Conservation (phyloP, 306 rosid genomes). For the Dalbergia cultrata region DNA sequence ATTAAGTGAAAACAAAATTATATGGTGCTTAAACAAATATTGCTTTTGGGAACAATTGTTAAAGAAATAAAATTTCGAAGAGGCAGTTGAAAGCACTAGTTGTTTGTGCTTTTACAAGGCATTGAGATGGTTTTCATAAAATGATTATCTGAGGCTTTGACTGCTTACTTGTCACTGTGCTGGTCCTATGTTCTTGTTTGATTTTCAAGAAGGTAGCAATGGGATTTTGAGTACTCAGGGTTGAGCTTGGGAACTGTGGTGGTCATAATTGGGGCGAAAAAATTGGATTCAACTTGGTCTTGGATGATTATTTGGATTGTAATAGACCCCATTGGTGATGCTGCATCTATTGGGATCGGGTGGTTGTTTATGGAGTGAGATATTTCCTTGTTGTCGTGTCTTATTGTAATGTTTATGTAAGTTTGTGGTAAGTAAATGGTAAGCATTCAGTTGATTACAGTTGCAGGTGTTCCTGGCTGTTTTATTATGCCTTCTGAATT, state of each 20-base stretch:
- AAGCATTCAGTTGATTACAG: no score
- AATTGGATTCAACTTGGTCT: conserved; percentile 2
- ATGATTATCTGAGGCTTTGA: not conserved
- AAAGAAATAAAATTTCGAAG: not conserved
- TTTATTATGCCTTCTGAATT: no score
- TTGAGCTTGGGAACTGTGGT: not conserved
- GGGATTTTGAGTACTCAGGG: not conserved
- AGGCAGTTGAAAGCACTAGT: not conserved
- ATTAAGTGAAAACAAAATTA: no score
- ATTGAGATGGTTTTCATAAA: not conserved
- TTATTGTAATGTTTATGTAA: no score
- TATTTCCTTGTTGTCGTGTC: no score
- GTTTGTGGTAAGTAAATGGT: no score
- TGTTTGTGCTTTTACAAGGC: conserved; percentile 4
- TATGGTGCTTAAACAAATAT: no score
- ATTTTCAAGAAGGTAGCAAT: not conserved
- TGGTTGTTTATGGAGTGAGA: not conserved
- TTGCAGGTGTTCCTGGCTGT: no score
- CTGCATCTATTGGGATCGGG: conserved; percentile 6
- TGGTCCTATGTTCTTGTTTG: not conserved
- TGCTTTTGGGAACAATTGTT: no score
- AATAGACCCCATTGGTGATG: not conserved
- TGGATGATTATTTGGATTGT: not conserved
- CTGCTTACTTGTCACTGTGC: not conserved
- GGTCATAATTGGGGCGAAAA: not conserved